These are phyloP conservation scores for Ceratocystis destructans DNA, from an alignment of 2,329 filamentous ascomycete species.

Conservation along the genomic window DNA sequence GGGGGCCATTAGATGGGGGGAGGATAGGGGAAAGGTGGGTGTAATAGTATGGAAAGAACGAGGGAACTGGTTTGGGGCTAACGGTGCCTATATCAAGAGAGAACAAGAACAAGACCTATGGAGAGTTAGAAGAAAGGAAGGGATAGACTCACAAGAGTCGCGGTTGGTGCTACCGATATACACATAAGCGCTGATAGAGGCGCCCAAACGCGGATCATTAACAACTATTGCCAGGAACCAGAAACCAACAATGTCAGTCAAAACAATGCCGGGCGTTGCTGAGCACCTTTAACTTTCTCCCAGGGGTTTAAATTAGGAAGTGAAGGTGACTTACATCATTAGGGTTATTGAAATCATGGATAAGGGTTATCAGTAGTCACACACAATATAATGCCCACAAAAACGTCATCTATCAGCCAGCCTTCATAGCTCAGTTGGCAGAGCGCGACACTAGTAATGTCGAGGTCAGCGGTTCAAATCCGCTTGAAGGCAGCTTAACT, in stretches of 20 bases:
- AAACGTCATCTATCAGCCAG: background rate
- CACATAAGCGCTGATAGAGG: too few species aligned
- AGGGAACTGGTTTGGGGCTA: background rate
- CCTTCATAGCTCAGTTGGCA: constrained; percentile 20
- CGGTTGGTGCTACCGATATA: too few species aligned
- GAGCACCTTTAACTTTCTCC: background rate
- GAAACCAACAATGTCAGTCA: background rate
- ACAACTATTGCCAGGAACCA: background rate
- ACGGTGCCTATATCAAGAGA: background rate
- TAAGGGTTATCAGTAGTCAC: too few species aligned
- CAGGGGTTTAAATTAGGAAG: constrained; percentile 15
- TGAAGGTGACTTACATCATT: background rate
- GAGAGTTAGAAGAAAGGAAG: background rate
- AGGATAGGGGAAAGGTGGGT: background rate
- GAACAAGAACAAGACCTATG: background rate
- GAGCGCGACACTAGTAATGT: constrained; percentile 20
- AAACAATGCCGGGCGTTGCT: background rate
- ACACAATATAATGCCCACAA: background rate
- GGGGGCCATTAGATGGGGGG: constrained; percentile 12
- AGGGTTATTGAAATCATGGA: background rate
- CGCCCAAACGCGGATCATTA: too few species aligned
- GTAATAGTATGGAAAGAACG: background rate
- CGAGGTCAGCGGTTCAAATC: constrained; percentile 20
- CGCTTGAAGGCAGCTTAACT: constrained; percentile 18
- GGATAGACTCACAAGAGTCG: background rate